Evolutionary conservation across 768 basidiomycete species (phyloP).

Genomic region (Cyclocybe cylindracea): DNA sequence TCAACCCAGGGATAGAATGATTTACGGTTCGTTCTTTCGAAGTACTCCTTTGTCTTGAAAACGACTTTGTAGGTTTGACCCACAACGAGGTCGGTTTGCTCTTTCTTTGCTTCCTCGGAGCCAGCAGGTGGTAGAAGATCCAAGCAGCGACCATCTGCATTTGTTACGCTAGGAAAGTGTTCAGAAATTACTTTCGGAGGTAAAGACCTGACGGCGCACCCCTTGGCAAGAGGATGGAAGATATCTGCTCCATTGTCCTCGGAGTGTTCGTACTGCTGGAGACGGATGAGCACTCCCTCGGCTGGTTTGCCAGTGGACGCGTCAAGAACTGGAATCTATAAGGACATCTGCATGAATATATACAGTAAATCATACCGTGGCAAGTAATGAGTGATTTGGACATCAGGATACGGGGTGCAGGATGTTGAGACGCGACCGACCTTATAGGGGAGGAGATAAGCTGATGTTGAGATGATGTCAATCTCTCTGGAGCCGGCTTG

Average conservation of each 20-base stretch:
- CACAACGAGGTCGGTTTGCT: slow-evolving; percentile 46
- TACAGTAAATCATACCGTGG: slow-evolving; percentile 57
- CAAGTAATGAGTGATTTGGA: slow-evolving; percentile 85
- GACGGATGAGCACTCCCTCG: slow-evolving; percentile 59
- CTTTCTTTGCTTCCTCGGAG: slow-evolving; percentile 42
- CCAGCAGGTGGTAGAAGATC: slow-evolving; percentile 63
- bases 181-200: not conserved
- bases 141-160: slow-evolving; percentile 81
- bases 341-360: not conserved
- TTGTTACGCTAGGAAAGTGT: slow-evolving; percentile 55
- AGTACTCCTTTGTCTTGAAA: slow-evolving; percentile 85
- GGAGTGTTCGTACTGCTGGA: slow-evolving; percentile 51
- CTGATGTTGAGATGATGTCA: slow-evolving; percentile 13
- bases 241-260: slow-evolving; percentile 37
- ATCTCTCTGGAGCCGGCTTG: not conserved
- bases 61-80: slow-evolving; percentile 79
- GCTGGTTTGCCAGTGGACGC: slow-evolving; percentile 84
- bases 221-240: slow-evolving; percentile 57
- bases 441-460: not conserved
- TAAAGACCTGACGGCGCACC: slow-evolving; percentile 43
- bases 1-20: slow-evolving; percentile 94
- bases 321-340: slow-evolving; percentile 67
- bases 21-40: slow-evolving; percentile 57
- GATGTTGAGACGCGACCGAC: not conserved
- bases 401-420: slow-evolving; percentile 8